phyloP scores from a whole-genome alignment of 176 grass and related monocot species.

The Elymus sibiricus region DNA sequence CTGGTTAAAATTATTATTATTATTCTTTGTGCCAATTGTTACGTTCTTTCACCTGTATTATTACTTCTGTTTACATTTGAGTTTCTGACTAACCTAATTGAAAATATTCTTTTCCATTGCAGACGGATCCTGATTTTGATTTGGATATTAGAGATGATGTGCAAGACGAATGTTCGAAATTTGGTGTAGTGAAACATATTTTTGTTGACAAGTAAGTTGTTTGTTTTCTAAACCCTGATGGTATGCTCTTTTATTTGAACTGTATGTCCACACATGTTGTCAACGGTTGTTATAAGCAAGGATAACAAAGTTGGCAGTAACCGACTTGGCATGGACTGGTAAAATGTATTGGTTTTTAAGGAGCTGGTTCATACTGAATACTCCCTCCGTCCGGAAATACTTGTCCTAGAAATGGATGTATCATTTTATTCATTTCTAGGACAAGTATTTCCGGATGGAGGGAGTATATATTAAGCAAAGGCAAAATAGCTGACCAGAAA shows the following conservation, averaged over 20 bases:
- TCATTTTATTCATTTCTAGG: too few relatives aligned
- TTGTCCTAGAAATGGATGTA: too few relatives aligned
- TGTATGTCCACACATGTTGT: neutral
- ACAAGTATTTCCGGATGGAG: too few relatives aligned
- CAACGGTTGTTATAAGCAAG: neutral
- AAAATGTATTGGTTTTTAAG: neutral
- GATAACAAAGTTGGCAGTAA: neutral
- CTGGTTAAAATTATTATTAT: neutral
- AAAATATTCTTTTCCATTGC: constrained; percentile 13
- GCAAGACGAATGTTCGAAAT: constrained; percentile 80
- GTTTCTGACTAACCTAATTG: neutral
- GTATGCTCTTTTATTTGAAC: neutral
- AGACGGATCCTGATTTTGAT: constrained; percentile 92
- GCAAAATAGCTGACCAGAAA: neutral
- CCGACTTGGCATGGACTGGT: neutral
- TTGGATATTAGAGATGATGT: constrained; percentile 90
- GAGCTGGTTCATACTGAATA: neutral
- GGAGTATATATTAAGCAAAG: neutral
- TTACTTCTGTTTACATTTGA: neutral
- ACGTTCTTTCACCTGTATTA: neutral
- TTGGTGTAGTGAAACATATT: constrained; percentile 72
- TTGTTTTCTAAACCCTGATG: neutral
- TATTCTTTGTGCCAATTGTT: neutral
- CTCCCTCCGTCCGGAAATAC: too few relatives aligned
- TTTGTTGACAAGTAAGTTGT: constrained; percentile 74